A percentile compares a stretch with the other conserved stretches of the same genome.
Evolutionary conservation across 176 grass and related monocot species (phyloP).

Genomic region (Hordeum marinum): DNA sequence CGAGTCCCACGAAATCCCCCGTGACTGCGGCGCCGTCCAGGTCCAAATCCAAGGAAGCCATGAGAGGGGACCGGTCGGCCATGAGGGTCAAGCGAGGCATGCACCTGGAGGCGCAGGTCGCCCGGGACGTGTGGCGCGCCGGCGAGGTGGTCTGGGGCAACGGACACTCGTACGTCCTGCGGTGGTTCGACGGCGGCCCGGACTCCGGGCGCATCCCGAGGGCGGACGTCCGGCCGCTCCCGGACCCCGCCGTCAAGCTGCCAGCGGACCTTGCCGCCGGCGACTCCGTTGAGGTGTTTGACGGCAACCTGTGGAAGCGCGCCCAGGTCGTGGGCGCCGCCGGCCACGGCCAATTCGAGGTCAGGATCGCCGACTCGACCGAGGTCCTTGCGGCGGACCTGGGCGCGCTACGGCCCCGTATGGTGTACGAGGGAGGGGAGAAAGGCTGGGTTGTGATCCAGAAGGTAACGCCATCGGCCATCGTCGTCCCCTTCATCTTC

Average conservation of each 20-base stretch:
- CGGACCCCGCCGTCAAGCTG: constrained; percentile 9
- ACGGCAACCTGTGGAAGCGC: constrained; percentile 49
- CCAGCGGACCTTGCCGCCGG: constrained; percentile 30
- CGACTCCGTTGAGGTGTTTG: constrained; percentile 51
- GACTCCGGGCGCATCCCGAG: constrained; percentile 35
- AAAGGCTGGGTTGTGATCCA: constrained; percentile 44
- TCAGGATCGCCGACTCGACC: constrained; percentile 37
- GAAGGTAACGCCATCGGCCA: constrained; percentile 28
- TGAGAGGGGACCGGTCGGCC: background rate
- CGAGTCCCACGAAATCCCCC: background rate
- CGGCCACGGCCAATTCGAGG: constrained; percentile 10
- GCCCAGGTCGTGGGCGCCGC: constrained; percentile 14
- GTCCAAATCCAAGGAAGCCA: background rate
- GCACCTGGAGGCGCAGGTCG: constrained; percentile 45
- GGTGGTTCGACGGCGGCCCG: constrained; percentile 15
- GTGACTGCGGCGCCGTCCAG: background rate
- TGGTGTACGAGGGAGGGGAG: background rate
- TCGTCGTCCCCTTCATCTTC: background rate
- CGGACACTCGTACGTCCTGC: constrained; percentile 52
- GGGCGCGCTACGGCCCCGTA: constrained; percentile 3
- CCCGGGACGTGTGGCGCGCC: constrained; percentile 39
- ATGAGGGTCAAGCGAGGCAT: constrained; percentile 53
- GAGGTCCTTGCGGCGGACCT: background rate
- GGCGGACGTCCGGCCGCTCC: constrained; percentile 43
- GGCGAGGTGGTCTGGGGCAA: constrained; percentile 60